Evolutionary conservation across 108 stramenopile genomes (phyloP).

Genomic region (Cyclotella baltica): DNA sequence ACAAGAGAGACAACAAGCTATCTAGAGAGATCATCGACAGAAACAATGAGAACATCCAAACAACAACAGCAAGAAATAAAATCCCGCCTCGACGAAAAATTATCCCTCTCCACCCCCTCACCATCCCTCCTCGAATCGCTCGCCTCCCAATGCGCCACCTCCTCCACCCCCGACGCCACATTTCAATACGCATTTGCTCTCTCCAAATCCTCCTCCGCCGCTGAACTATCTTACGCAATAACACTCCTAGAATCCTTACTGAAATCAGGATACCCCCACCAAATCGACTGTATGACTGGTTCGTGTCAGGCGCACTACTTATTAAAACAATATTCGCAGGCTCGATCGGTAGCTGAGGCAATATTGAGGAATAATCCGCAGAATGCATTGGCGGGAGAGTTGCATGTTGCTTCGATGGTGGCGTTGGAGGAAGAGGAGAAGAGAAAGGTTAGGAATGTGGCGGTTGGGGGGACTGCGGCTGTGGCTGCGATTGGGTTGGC

Average conservation of each 20-base stretch:
- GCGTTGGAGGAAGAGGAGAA: conserved; percentile 73
- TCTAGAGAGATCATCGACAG: background rate
- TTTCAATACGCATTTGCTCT: conserved; percentile 90
- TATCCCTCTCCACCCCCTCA: conserved; percentile 62
- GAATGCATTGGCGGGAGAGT: conserved; percentile 69
- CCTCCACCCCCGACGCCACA: conserved; percentile 69
- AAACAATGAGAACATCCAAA: conserved; percentile 79
- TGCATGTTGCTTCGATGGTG: conserved; percentile 79
- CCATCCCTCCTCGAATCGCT: conserved; percentile 81
- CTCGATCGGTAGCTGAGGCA: conserved; percentile 72
- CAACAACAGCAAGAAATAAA: conserved; percentile 61
- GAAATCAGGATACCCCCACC: conserved; percentile 75
- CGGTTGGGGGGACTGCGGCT: conserved; percentile 71
- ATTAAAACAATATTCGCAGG: conserved; percentile 72
- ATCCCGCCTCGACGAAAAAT: conserved; percentile 74
- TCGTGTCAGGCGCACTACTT: conserved; percentile 80
- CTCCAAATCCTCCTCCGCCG: conserved; percentile 63
- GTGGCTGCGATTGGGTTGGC: conserved; percentile 76
- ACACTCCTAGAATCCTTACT: conserved; percentile 81
- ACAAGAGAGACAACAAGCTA: background rate
- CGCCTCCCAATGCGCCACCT: conserved; percentile 69
- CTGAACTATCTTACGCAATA: conserved; percentile 78
- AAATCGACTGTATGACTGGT: conserved; percentile 89
- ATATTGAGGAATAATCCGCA: conserved; percentile 79
- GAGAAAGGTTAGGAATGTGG: conserved; percentile 68